Evolutionary conservation across 768 basidiomycete species (phyloP).

Genomic region (Russula abietina): DNA sequence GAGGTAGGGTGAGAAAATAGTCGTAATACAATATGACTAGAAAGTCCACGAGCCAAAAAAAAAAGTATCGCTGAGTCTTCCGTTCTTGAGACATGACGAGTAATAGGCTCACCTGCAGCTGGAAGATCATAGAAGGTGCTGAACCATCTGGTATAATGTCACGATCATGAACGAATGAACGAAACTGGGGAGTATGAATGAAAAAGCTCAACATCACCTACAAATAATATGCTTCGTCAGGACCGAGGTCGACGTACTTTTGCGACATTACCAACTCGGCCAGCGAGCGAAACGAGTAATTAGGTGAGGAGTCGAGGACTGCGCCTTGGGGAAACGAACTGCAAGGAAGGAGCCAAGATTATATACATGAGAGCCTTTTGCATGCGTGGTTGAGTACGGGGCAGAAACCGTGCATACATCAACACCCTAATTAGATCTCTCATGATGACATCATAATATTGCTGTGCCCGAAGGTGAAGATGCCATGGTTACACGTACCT

Average conservation of each 20-base stretch:
- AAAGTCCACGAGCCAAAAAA: no score
- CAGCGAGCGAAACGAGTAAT: not conserved
- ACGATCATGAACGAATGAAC: not conserved
- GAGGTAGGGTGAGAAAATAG: no score
- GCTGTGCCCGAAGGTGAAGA: no score
- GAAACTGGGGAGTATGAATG: not conserved
- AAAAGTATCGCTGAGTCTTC: not conserved
- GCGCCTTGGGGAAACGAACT: not conserved
- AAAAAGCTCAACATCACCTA: not conserved
- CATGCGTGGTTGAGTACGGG: not conserved
- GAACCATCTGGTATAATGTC: not conserved
- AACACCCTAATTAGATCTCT: no score
- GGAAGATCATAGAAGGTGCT: not conserved
- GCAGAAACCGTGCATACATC: not conserved
- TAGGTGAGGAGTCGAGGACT: not conserved
- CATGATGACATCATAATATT: no score
- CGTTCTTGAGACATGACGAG: not conserved
- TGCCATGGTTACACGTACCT: no score
- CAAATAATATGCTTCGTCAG: slow-evolving; percentile 4
- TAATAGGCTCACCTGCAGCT: slow-evolving; percentile 8
- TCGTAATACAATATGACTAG: no score
- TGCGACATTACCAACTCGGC: slow-evolving; percentile 3
- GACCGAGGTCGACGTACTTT: not conserved
- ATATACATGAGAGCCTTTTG: not conserved
- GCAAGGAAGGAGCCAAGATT: not conserved